Base-by-base conservation (phyloP, 805 yeast genomes). In the Saturnispora sanitii region DNA sequence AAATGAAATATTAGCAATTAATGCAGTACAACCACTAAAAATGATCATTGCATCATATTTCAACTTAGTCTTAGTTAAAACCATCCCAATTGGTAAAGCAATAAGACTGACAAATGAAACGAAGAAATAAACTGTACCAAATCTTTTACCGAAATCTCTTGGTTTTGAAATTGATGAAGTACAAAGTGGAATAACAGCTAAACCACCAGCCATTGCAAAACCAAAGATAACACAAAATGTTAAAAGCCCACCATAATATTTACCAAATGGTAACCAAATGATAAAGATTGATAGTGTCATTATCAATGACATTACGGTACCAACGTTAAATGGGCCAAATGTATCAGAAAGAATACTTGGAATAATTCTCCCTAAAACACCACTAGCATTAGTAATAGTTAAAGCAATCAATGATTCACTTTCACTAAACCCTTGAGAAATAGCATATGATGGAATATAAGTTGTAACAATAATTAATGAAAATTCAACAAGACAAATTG, bases 211-310 rank as follows among this genome's bases (percentile, higher is more conserved):
- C 26, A 73, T 65, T 42, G 71, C 67, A 49, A 78, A 73, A 0
- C 87, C 87, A 51, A 70, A 73, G 2, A 71, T 36, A 0, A 65
- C 70, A 11, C 78, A 61, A 54, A 78, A 81, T 0, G 66, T 64
- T 47, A 74, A 71, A 37, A 79, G 56, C 0, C 65, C 69, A 2
- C 57, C 59, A 25, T 61, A 41, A 37, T 55, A 47, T 6, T 52
- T 42, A 0, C 84, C 86, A 43, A 77, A 71, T 1, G 88, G 87
- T n/a, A 79, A 57, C 87, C 87, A 79, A 17, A 61, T 27, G 11
- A 66, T 64, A 36, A 80, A 61, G 2, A 74, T 65, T n/a, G 73
- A 55, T 0, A 79, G 8, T 1, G 68, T 42, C 51, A 54, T 59
- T 13, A 73, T 61, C 2, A 44, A 35, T 55, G 71, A 69, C 33